Base-by-base conservation (phyloP, 306 rosid species). In the Potentilla sterilis region DNA sequence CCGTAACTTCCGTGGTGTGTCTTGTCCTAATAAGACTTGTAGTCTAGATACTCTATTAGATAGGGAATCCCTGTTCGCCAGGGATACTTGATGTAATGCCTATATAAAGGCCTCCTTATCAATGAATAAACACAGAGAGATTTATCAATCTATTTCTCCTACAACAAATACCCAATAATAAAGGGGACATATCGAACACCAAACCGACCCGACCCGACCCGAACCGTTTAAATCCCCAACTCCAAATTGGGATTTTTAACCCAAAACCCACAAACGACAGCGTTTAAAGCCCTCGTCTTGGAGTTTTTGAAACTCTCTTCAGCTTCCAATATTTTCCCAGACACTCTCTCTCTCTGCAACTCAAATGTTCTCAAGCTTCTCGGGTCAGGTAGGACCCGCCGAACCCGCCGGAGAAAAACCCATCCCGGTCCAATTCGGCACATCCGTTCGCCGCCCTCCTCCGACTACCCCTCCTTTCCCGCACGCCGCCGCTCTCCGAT, bases 341-440 rank as follows among this genome's bases (percentile, higher is more conserved):
- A 48, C 35, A 22, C 35, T 62, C 42, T 24, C 35, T 58, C 18
- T 54, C 32, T 54, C 19, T 16, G 28, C 43, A 58, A 34, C 19
- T 49, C 12, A 8, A 21, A 21, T 55, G 64, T 58, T 21, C 34
- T 9, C 34, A 4, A 24, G 64, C 64, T 58, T 59, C 37, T 24
- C 65, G 18, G 12, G 18, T 5, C 38, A 24, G 65, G 9, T 92
- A 4, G 98, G 98, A 7, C 98, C 98, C 47, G 6, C 67, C 4
- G 61, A 6, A 16, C 86, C 85, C 5, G 22, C 85, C 82, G 44
- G 63, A 69, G 19, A 28, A 55, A 55, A 87, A 6, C 82, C n/a
- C 8, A 28, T 28, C 70, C 86, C 78, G 9, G 24, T 55, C 9
- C 0, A 70, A 57, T 88, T 89, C 24, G 92, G 92, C 62, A 74